phyloP scores from a whole-genome alignment of 2,329 filamentous ascomycete genomes.

The Scolecobasidium constrictum region DNA sequence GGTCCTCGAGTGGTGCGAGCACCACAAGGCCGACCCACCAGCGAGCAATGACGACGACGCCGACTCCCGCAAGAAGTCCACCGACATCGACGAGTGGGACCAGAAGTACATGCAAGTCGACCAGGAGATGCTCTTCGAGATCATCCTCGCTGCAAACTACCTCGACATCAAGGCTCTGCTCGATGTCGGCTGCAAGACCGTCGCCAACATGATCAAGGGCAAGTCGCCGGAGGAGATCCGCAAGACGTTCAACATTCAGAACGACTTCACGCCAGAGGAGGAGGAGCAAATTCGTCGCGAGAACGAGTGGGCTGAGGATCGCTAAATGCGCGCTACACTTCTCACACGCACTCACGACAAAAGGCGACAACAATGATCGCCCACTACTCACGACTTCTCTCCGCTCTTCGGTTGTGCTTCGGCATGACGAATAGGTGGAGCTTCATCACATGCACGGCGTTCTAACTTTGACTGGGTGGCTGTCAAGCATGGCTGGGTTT shows the following conservation, averaged over 20 bases:
- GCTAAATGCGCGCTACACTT: constrained; percentile 9
- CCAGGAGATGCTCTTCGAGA: constrained; percentile 99
- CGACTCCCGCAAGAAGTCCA: constrained; percentile 94
- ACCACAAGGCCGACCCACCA: constrained; percentile 85
- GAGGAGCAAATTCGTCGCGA: constrained; percentile 75
- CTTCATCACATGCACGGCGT: no score
- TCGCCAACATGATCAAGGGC: constrained; percentile 99
- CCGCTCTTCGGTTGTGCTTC: no score
- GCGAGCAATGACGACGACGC: constrained; percentile 76
- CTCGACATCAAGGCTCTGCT: constrained; percentile 97
- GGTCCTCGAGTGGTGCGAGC: constrained; percentile 95
- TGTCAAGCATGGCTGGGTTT: no score
- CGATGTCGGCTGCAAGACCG: constrained; percentile 97
- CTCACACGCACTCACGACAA: no score
- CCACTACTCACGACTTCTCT: no score
- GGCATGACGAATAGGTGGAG: no score
- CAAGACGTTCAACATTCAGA: constrained; percentile 99
- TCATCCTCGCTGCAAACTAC: constrained; percentile 92
- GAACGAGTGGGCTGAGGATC: constrained; percentile 40
- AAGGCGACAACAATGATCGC: no score
- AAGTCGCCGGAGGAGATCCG: constrained; percentile 98
- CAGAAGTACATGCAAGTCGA: constrained; percentile 99
- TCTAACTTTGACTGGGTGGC: no score
- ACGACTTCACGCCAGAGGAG: constrained; percentile 97
- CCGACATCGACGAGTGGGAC: constrained; percentile 98